Evolutionary conservation across 2,329 filamentous ascomycete genomes (phyloP).

Genomic region (Fusarium buharicum): DNA sequence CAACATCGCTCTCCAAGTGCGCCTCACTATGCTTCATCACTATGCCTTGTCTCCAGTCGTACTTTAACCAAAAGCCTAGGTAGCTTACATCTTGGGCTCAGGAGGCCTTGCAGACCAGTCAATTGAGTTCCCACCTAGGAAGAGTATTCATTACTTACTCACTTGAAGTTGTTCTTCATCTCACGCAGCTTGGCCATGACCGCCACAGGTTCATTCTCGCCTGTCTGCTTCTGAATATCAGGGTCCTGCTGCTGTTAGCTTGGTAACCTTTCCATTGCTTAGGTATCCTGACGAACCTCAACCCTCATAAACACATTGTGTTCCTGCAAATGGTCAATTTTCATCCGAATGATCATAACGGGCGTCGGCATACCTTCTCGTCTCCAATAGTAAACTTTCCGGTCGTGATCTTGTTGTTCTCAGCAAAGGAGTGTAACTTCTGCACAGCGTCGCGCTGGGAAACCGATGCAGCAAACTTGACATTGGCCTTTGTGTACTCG

Average conservation of each 20-base stretch:
- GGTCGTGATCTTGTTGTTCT: conserved; percentile 86
- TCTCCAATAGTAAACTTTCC: conserved; percentile 97
- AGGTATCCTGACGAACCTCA: conserved; percentile 63
- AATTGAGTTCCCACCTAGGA: not conserved
- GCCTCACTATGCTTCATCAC: not conserved
- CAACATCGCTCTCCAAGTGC: conserved; percentile 1
- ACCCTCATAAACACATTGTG: conserved; percentile 98
- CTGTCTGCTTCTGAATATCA: conserved; percentile 83
- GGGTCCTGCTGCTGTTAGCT: conserved; percentile 68
- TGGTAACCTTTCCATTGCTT: not conserved
- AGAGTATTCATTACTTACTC: conserved; percentile 53
- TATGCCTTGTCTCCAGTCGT: not conserved
- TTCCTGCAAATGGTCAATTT: conserved; percentile 61
- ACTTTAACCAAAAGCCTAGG: not conserved
- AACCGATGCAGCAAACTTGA: conserved; percentile 85
- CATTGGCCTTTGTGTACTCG: conserved; percentile 97
- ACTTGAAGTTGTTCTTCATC: conserved; percentile 85
- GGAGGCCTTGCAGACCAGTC: conserved; percentile 27
- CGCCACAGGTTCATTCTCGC: conserved; percentile 79
- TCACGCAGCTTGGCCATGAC: conserved; percentile 89
- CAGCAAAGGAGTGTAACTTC: conserved; percentile 79
- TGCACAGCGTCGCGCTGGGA: conserved; percentile 79
- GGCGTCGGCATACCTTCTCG: conserved; percentile 76
- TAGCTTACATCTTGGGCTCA: conserved; percentile 49
- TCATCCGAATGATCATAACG: not conserved